Base-by-base conservation (phyloP, 306 rosid genomes). In the Quercus rubra region DNA sequence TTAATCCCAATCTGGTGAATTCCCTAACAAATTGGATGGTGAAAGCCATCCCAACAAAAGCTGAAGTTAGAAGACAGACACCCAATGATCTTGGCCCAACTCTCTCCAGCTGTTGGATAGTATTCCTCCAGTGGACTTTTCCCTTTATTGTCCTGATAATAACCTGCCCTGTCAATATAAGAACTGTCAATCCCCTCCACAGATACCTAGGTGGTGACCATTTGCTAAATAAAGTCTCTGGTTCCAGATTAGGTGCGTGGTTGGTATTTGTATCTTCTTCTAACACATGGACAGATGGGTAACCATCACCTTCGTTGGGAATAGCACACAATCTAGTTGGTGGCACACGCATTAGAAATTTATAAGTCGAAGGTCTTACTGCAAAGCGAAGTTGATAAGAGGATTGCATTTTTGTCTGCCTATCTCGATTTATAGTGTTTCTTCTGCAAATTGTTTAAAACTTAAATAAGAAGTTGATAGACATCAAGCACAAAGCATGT, bases 1-100 rank as follows among this genome's bases (percentile, higher is more conserved):
- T 95, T 74, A 95, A 81, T 19, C 99, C 98, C 83, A 95, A 82
- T 72, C 98, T 87, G 46, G 98, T 89, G 79, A 95, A 95, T 83
- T 95, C 99, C 72, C 99, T 91, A 9, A 95, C 99, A 61, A 95
- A 95, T 66, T 95, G 99, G 78, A 95, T 89, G 0, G 98, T 87
- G 80, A 95, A 95, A 58, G 99, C 99, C 99, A 95, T 95, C 77
- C 99, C 99, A 23, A 95, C 98, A 82, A 95, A 95, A 33, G 99
- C 92, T 10, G 99, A 77, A 55, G 99, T 95, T 71, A 95, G 82
- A 57, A 95, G 97, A 75, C 99, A 95, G 25, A 95, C 99, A 78
- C 99, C 98, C 41, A 91, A 87, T 2, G 99, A 95, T 83, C 68
- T 88, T 2, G 99, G 99, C 66, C 99, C 99, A 58, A 93, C 99